A percentile compares a stretch with the other conserved stretches of the same genome.
phyloP scores from a whole-genome alignment of 768 basidiomycete genomes.

The Coprinopsis marcescibilis region DNA sequence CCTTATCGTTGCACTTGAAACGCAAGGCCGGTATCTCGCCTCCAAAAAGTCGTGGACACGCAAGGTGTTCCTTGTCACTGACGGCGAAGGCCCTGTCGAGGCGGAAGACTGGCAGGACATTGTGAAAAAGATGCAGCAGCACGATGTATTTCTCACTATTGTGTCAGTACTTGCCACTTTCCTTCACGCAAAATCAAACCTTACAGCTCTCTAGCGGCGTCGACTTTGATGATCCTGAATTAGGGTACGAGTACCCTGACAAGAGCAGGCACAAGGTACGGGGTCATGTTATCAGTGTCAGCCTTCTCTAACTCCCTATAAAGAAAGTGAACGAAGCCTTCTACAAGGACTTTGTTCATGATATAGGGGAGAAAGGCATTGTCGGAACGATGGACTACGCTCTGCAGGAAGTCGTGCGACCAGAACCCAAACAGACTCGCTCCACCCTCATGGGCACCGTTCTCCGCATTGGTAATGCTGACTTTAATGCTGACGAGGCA shows the following conservation, averaged over 20 bases:
- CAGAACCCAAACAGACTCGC: constrained; percentile 62
- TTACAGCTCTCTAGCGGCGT: constrained; percentile 54
- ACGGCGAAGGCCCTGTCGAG: constrained; percentile 73
- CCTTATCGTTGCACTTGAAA: constrained; percentile 80
- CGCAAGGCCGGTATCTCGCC: constrained; percentile 60
- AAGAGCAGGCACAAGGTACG: constrained; percentile 74
- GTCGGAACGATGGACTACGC: constrained; percentile 63
- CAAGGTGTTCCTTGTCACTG: constrained; percentile 79
- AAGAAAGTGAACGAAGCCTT: constrained; percentile 73
- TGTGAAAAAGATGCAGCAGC: constrained; percentile 54
- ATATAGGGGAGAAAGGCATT: constrained; percentile 37
- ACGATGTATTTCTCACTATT: constrained; percentile 56
- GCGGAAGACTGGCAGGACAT: constrained; percentile 72
- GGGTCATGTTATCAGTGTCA: not conserved
- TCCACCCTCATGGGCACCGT: constrained; percentile 60
- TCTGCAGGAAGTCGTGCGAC: constrained; percentile 51
- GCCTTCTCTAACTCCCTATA: not conserved
- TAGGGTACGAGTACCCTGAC: constrained; percentile 55
- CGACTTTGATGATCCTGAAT: constrained; percentile 77
- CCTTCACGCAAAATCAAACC: constrained; percentile 1
- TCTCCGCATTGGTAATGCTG: constrained; percentile 75
- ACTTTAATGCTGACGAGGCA: constrained; percentile 60
- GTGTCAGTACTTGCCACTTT: constrained; percentile 46
- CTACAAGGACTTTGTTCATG: constrained; percentile 41
- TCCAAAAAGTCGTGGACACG: constrained; percentile 81